Evolutionary conservation across 257 asterid species (phyloP).

Genomic region (Solanum arcanum): DNA sequence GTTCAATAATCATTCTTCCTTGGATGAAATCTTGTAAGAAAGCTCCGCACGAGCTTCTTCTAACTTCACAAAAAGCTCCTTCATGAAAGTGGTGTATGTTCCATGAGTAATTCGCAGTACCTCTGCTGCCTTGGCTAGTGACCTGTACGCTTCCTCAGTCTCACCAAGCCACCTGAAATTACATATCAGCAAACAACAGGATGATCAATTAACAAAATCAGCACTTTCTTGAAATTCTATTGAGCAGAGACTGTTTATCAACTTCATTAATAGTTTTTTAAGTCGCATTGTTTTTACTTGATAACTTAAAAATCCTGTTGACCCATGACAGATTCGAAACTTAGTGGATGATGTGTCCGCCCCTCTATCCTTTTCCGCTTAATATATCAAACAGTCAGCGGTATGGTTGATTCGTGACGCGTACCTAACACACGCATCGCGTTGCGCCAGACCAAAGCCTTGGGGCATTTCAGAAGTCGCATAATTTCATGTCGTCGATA

Average conservation of each 20-base stretch:
- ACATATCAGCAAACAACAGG: neutral
- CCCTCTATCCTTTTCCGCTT: neutral
- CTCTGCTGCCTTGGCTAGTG: conserved; percentile 60
- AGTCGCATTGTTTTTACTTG: neutral
- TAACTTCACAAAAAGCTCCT: conserved; percentile 51
- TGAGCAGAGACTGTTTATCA: neutral
- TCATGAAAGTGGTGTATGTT: conserved; percentile 38
- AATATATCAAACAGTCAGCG: neutral
- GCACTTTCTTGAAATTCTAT: neutral
- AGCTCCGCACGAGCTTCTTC: conserved; percentile 89
- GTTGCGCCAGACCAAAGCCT: neutral
- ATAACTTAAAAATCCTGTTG: neutral
- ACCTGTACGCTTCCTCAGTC: conserved; percentile 52
- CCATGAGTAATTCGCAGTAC: conserved; percentile 67
- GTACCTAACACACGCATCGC: neutral
- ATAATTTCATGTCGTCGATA: neutral
- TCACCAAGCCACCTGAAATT: conserved; percentile 60
- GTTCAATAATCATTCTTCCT: neutral
- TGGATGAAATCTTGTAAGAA: conserved; percentile 34
- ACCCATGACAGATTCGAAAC: neutral
- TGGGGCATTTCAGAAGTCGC: neutral
- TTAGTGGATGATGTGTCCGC: neutral
- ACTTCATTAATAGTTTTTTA: neutral
- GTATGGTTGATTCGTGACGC: neutral
- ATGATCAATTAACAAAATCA: neutral